Conservation (phyloP, 139 green algal species). For the Asterochloris sp. region DNA sequence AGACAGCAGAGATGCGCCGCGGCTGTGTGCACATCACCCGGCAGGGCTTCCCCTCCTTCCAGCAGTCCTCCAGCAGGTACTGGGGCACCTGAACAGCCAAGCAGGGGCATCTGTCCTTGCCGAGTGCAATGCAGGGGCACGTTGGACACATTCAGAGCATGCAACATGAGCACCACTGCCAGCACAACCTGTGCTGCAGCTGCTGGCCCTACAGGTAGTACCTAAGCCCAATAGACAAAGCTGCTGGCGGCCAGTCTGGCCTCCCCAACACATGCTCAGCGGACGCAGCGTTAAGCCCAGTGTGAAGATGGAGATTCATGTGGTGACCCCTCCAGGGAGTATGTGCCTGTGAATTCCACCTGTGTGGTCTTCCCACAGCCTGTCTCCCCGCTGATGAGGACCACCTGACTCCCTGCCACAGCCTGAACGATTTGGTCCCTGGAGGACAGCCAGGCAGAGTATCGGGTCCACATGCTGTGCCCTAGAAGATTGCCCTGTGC, state of each 20-base stretch:
- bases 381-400: conserved; percentile 78
- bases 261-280: too few relatives aligned
- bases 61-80: conserved; percentile 67
- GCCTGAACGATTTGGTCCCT: conserved; percentile 38
- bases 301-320: background rate
- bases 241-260: too few relatives aligned
- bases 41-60: conserved; percentile 40
- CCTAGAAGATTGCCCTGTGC: too few relatives aligned
- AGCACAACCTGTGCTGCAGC: too few relatives aligned
- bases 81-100: conserved; percentile 57
- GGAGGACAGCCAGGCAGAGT: background rate
- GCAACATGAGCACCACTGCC: too few relatives aligned
- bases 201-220: too few relatives aligned
- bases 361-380: conserved; percentile 86
- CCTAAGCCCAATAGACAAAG: too few relatives aligned
- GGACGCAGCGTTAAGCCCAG: background rate
- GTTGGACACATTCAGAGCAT: background rate
- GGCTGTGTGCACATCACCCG: conserved; percentile 89
- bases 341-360: background rate
- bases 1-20: conserved; percentile 86
- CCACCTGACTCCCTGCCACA: conserved; percentile 47
- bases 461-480: too few relatives aligned
- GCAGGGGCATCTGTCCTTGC: background rate
- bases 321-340: background rate
- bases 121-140: background rate